Conservation (phyloP, 2,329 filamentous ascomycete species). For the Colletotrichum scovillei region DNA sequence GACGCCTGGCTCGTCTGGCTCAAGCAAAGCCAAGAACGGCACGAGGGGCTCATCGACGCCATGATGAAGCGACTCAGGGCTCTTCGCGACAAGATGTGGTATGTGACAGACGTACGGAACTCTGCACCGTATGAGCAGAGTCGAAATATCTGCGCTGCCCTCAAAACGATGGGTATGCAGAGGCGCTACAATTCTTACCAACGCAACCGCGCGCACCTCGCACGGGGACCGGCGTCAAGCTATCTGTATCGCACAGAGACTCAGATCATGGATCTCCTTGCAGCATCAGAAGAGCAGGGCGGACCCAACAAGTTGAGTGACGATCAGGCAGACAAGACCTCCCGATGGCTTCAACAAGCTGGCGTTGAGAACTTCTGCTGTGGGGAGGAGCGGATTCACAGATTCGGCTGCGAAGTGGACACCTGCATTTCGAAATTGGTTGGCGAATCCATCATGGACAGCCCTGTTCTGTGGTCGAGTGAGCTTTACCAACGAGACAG, state of each 20-base stretch:
- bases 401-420: slow-evolving; percentile 91
- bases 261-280: slow-evolving; percentile 88
- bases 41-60: slow-evolving; percentile 78
- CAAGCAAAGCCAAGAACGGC: slow-evolving; percentile 82
- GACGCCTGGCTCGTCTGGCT: slow-evolving; percentile 87
- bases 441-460: slow-evolving; percentile 84
- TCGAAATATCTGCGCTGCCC: slow-evolving; percentile 83
- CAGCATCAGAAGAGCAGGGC: slow-evolving; percentile 84
- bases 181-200: slow-evolving; percentile 66
- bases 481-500: slow-evolving; percentile 87
- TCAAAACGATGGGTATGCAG: slow-evolving; percentile 88
- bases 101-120: slow-evolving; percentile 91
- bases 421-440: slow-evolving; percentile 87
- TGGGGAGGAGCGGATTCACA: slow-evolving; percentile 93
- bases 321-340: slow-evolving; percentile 88
- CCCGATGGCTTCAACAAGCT: slow-evolving; percentile 83
- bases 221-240: slow-evolving; percentile 61
- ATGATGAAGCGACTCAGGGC: slow-evolving; percentile 80
- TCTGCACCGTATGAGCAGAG: slow-evolving; percentile 90
- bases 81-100: slow-evolving; percentile 98
- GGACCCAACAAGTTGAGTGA: slow-evolving; percentile 97
- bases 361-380: slow-evolving; percentile 93
- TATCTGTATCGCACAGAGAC: slow-evolving; percentile 85
- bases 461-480: slow-evolving; percentile 92
- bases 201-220: slow-evolving; percentile 58